Evolutionary conservation across 129 eudicot genomes (phyloP).

Genomic region (Arctium lappa): DNA sequence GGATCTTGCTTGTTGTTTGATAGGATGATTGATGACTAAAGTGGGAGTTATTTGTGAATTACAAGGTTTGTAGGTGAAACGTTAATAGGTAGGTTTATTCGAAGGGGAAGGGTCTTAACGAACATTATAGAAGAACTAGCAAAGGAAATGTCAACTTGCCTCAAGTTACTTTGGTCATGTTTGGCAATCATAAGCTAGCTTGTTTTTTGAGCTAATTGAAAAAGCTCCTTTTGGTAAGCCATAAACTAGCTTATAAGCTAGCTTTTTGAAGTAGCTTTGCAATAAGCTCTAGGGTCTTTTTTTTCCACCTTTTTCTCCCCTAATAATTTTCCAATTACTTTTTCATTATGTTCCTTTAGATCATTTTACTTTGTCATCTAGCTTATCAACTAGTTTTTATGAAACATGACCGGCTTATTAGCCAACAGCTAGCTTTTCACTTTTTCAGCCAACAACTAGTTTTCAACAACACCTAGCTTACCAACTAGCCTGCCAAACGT

Average conservation of each 20-base stretch:
- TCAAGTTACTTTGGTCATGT: neutral
- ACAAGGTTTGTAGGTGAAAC: neutral
- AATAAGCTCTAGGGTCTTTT: neutral
- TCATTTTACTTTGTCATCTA: neutral
- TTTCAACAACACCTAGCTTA: neutral
- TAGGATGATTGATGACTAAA: neutral
- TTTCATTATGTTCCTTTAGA: neutral
- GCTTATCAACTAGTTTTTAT: neutral
- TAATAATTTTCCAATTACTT: neutral
- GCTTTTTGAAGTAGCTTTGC: neutral
- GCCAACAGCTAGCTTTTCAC: neutral
- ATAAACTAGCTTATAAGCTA: neutral
- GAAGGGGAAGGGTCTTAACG: neutral
- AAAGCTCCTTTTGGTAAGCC: neutral
- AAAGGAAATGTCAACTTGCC: neutral
- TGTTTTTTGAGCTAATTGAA: neutral
- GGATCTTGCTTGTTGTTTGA: neutral
- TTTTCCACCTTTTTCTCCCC: neutral
- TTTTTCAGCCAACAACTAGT: neutral
- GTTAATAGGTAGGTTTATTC: neutral
- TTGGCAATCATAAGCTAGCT: neutral
- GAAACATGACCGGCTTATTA: neutral
- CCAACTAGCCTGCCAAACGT: neutral
- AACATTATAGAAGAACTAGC: neutral
- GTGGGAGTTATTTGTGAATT: neutral